Percentiles rank a stretch among this genome's conserved stretches.
Conservation (phyloP, 148 eudicot genomes). For the Persicaria maculosa region DNA sequence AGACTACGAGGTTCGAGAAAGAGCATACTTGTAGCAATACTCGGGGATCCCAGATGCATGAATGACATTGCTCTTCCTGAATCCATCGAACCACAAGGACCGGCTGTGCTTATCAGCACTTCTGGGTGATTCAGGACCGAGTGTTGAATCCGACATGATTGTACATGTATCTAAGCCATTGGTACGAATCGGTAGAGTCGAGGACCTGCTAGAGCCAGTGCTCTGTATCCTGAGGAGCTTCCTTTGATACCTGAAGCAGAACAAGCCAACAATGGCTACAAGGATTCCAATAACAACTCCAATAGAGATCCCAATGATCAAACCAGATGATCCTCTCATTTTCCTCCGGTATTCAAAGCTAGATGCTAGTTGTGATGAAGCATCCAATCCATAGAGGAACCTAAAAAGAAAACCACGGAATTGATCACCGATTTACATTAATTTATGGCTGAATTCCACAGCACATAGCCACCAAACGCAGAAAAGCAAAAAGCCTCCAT, state of each 20-base stretch:
- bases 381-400: conserved; percentile 27
- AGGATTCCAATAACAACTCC: conserved; percentile 81
- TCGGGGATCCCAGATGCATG: conserved; percentile 86
- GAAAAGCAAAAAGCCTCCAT: background rate
- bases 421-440: background rate
- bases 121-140: conserved; percentile 73
- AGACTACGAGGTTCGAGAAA: background rate
- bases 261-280: conserved; percentile 51
- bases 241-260: conserved; percentile 59
- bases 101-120: conserved; percentile 31
- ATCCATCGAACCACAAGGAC: conserved; percentile 64
- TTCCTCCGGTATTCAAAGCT: conserved; percentile 12
- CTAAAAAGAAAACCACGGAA: background rate
- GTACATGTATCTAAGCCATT: conserved; percentile 76
- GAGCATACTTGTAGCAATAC: conserved; percentile 70
- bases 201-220: conserved; percentile 66
- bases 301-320: conserved; percentile 74
- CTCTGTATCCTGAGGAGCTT: conserved; percentile 46
- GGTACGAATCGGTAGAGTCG: conserved; percentile 59
- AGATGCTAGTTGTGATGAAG: conserved; percentile 16
- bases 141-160: conserved; percentile 70
- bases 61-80: conserved; percentile 55
- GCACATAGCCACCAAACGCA: background rate
- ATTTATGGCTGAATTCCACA: background rate
- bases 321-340: conserved; percentile 60